phyloP scores from a whole-genome alignment of 306 rosid species.

The Rosa lucieae region DNA sequence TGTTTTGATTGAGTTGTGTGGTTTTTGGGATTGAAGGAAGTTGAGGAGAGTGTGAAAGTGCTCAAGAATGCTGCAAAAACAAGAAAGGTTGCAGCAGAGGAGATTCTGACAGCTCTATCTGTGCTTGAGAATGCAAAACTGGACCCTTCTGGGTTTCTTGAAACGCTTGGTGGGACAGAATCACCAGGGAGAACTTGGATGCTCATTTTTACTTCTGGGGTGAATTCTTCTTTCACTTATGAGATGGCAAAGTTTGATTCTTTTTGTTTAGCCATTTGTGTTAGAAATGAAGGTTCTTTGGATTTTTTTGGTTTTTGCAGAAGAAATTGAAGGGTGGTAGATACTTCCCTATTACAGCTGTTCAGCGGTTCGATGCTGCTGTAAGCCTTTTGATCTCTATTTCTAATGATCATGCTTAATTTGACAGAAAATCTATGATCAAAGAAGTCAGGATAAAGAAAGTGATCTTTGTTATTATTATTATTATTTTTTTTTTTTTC shows the following conservation, averaged over 20 bases:
- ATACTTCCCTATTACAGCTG: slow-evolving; percentile 84
- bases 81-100: slow-evolving; percentile 53
- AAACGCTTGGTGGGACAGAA: slow-evolving; percentile 70
- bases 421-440: neutral
- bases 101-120: slow-evolving; percentile 72
- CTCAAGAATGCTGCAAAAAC: slow-evolving; percentile 81
- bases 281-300: slow-evolving; percentile 6
- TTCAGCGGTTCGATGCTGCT: slow-evolving; percentile 90
- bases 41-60: slow-evolving; percentile 70
- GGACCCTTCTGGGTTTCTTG: slow-evolving; percentile 71
- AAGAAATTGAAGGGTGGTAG: slow-evolving; percentile 68
- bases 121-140: slow-evolving; percentile 76
- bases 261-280: neutral
- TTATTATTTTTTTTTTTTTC: fast-evolving
- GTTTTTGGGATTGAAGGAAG: slow-evolving; percentile 51
- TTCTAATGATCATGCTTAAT: neutral
- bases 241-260: neutral
- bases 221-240: slow-evolving; percentile 21
- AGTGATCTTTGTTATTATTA: neutral
- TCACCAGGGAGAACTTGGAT: slow-evolving; percentile 98
- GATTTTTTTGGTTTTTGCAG: slow-evolving; percentile 41
- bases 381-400: slow-evolving; percentile 51
- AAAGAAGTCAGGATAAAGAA: neutral
- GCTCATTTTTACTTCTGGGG: slow-evolving; percentile 86
- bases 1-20: slow-evolving; percentile 8